Evolutionary conservation across 345 rosid genomes (phyloP).

Genomic region (Punica granatum): DNA sequence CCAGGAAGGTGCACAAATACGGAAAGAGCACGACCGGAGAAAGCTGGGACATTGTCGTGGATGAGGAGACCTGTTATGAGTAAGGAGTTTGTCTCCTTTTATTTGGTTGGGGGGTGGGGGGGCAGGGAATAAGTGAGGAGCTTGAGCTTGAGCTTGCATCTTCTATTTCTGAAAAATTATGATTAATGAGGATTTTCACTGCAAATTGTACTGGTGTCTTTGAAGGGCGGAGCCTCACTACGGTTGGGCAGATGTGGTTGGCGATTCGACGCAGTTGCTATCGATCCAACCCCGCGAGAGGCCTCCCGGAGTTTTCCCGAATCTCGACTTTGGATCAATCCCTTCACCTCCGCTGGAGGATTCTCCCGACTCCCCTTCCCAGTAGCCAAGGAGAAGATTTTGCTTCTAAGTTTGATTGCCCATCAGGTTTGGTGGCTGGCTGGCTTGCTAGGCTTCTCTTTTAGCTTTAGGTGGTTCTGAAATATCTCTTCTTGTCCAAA

Average conservation of each 20-base stretch:
- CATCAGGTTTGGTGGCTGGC: too few species aligned
- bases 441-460: not conserved
- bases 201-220: conserved; percentile 6
- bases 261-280: conserved; percentile 77
- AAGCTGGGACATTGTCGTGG: conserved; percentile 96
- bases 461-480: not conserved
- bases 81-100: conserved; percentile 26
- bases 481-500: not conserved
- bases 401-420: not conserved
- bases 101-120: too few species aligned
- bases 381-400: not conserved
- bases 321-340: conserved; percentile 60
- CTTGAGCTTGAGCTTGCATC: too few species aligned
- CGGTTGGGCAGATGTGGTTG: conserved; percentile 97
- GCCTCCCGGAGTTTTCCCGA: conserved; percentile 84
- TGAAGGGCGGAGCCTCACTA: conserved; percentile 94
- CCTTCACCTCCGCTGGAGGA: conserved; percentile 28
- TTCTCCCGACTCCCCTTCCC: conserved; percentile 6
- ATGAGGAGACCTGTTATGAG: conserved; percentile 90
- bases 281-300: conserved; percentile 69
- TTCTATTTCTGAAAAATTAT: not conserved
- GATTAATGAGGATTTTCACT: not conserved
- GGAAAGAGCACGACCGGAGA: conserved; percentile 95
- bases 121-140: too few species aligned
- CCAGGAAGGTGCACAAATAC: conserved; percentile 96